Evolutionary conservation across 1,284 basidiomycete genomes (phyloP), one percentile per base, ranked within the genome.

Genomic region (Ustilago bromivora): DNA sequence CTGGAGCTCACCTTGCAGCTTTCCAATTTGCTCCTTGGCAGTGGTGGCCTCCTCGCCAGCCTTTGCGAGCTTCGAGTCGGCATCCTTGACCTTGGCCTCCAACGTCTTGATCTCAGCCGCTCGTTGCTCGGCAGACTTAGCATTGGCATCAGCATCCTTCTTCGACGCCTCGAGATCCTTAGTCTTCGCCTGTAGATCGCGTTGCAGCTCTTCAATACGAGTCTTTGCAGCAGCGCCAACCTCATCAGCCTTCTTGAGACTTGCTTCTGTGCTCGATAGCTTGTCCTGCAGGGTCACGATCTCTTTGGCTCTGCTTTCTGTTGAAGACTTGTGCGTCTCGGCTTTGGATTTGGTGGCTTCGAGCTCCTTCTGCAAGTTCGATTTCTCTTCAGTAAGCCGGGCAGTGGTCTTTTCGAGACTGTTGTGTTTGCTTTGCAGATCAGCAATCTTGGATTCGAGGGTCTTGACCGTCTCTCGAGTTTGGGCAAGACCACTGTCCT

Each of bases 211-310:
- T 28, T 66, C 64, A 28, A 54, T 59, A 41, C 51, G 67, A 31
- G 58, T 10, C 38, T 71, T 64, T 43, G 55, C 56, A 17, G 58
- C 57, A 52, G 53, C 54, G 6, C 51, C 57, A n/a, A 54, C 67
- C 6, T 58, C 67, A 1, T 47, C 46, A 28, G 63, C 55, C 57
- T 69, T 70, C 49, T 56, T 19, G 38, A 69, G 46, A 47, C 19
- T 60, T 1, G 66, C 32, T 34, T 74, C 66, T 5, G 63, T 49
- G 35, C 19, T 57, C 8, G 60, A 47, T 2, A 66, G 38, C n/a
- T 63, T 73, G 51, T 11, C 58, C 41, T 61, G 54, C 17, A 73
- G 59, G n/a, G 49, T 41, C 43, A 61, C 36, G 55, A 73, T 56
- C 32, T 68, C 66, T 34, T 68, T 73, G 19, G 32, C 41, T 34